Base-by-base conservation (phyloP, 768 basidiomycete genomes). In the Artomyces pyxidatus region DNA sequence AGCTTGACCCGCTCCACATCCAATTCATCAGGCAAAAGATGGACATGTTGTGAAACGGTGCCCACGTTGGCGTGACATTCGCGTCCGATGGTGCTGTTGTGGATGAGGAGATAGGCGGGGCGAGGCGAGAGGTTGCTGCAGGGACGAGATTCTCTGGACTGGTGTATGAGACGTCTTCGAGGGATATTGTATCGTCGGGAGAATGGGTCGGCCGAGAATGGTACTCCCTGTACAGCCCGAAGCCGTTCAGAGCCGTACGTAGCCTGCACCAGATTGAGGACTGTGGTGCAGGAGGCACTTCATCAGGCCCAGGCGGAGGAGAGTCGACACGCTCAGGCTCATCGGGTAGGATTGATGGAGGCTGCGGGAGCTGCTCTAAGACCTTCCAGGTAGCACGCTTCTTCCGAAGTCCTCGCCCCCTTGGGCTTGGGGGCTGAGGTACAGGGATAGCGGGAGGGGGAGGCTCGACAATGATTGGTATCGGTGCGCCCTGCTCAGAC, bases 1-100 rank as follows among this genome's bases (percentile, higher is more conserved):
- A 21, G 12, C 42, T 58, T 2, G 58, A 61, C 0, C 64, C 60
- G 9, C 54, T 55, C 38, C 64, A 65, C 4, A 57, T 49, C 68
- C 69, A 69, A 4, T 48, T 16, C 59, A 64, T 55, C 16, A 64
- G 63, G 0, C 58, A 57, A 25, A 57, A 63, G 3, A 49, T 45
- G 0, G 62, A 49, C 23, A 45, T 37, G 28, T 56, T 61, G 8
- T 14, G 32, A 35, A 58, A 59, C 16, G 49, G 56, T 2, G 32
- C 26, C 14, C 14, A 28, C 1, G 42, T 12, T 1, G 11, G 14
- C 12, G 19, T 5, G 6, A 9, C 25, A 6, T 35, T 6, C 6
- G 2, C 3, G 17, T 2, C 6, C 3, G 32, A 2, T 11, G 32
- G 32, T n/a, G 17, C 12, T n/a, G n/a, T n/a, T 39, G 38, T 39